These are phyloP conservation scores for Candida tibetensis DNA, from an alignment of 805 yeast species.

Conservation along the genomic window DNA sequence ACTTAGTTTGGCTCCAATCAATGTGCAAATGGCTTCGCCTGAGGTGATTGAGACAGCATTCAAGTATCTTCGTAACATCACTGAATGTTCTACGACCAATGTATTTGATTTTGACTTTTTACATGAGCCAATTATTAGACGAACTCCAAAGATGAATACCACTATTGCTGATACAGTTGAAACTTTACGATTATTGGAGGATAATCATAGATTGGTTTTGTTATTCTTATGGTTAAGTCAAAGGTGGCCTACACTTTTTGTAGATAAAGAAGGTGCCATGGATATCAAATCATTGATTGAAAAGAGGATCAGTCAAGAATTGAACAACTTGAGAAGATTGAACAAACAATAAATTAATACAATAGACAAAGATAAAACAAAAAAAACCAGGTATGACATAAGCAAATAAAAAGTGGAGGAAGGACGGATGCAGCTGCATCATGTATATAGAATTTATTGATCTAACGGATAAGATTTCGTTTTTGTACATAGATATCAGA, in stretches of 20 bases:
- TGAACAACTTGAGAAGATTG: constrained; percentile 27
- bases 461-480: neutral
- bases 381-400: neutral
- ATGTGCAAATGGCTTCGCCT: constrained; percentile 28
- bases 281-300: constrained; percentile 72
- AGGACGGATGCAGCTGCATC: neutral
- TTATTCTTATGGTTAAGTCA: constrained; percentile 83
- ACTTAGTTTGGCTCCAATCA: constrained; percentile 63
- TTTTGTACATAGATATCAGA: too few relatives aligned
- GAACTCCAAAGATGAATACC: constrained; percentile 18
- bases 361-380: constrained; percentile 1
- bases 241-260: constrained; percentile 77
- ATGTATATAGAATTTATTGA: neutral
- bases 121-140: constrained; percentile 22
- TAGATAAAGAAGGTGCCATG: constrained; percentile 70
- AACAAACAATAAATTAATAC: constrained; percentile 15
- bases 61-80: constrained; percentile 52
- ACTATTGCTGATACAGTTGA: constrained; percentile 19
- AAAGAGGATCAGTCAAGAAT: constrained; percentile 50
- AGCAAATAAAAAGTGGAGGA: neutral
- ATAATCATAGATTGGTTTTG: constrained; percentile 62
- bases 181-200: constrained; percentile 46
- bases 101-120: constrained; percentile 50
- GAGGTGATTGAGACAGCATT: constrained; percentile 43
- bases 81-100: constrained; percentile 50